These are phyloP conservation scores for Penicillium crystallinum DNA, from an alignment of 495 filamentous ascomycete genomes.

Conservation along the genomic window DNA sequence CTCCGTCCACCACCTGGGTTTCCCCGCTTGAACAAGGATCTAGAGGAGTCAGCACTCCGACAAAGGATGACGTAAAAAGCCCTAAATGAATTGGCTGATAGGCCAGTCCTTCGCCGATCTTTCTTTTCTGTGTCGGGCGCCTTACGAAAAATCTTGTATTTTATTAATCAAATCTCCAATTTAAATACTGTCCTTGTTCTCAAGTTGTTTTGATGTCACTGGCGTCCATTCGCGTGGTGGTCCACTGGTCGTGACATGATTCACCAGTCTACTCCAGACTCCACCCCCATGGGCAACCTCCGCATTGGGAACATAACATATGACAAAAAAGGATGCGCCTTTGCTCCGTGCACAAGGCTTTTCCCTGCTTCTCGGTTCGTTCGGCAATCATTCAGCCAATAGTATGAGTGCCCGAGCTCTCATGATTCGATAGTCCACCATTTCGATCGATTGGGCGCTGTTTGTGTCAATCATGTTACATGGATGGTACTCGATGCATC, in stretches of 20 bases:
- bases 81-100: neutral
- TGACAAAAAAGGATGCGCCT: neutral
- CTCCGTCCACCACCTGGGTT: too few relatives aligned
- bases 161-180: neutral
- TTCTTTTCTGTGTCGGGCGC: neutral
- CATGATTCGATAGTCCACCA: neutral
- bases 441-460: neutral
- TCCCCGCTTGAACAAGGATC: too few relatives aligned
- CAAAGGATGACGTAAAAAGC: neutral
- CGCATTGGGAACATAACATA: constrained; percentile 2
- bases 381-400: neutral
- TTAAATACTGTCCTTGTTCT: neutral
- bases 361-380: neutral
- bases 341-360: neutral
- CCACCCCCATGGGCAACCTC: constrained; percentile 8
- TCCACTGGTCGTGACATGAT: constrained; percentile 5
- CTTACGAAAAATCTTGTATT: neutral
- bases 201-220: neutral
- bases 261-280: neutral
- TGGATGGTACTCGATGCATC: neutral
- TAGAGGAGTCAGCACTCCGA: too few relatives aligned
- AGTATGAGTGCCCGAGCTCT: neutral
- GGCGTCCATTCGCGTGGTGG: constrained; percentile 11
- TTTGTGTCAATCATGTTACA: neutral
- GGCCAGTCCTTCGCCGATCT: neutral